These are phyloP conservation scores for Aureobasidium namibiae DNA, from an alignment of 2,329 filamentous ascomycete genomes.

Conservation along the genomic window DNA sequence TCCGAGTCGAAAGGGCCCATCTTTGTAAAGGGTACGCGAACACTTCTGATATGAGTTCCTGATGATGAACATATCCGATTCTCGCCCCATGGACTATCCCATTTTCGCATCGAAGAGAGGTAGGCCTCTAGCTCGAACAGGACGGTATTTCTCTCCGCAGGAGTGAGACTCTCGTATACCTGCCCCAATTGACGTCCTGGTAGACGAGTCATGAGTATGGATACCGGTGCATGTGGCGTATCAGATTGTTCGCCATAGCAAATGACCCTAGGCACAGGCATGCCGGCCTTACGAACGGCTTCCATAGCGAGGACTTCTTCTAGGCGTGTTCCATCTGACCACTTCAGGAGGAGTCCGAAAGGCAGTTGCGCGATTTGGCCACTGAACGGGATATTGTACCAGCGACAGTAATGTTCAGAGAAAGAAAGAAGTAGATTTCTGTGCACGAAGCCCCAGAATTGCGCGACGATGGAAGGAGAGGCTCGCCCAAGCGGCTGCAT, in stretches of 20 bases:
- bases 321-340: background rate
- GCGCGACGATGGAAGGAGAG: background rate
- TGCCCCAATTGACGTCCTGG: background rate
- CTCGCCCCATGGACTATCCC: background rate
- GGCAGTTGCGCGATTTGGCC: slow-evolving; percentile 10
- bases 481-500: background rate
- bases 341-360: slow-evolving; percentile 6
- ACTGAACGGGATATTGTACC: background rate
- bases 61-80: background rate
- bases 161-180: background rate
- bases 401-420: background rate
- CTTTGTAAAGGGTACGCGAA: background rate
- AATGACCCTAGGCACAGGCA: background rate
- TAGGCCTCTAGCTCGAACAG: background rate
- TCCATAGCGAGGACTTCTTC: background rate
- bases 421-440: background rate
- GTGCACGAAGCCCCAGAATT: background rate
- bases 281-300: background rate
- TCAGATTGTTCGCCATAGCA: background rate
- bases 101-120: background rate
- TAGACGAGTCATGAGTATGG: background rate
- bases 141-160: background rate
- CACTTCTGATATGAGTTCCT: background rate
- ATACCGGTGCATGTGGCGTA: background rate
- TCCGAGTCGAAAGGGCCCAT: background rate